Conservation (phyloP, 1,139 yeast genomes). For the Hemisphaericaspora xylofermentans region DNA sequence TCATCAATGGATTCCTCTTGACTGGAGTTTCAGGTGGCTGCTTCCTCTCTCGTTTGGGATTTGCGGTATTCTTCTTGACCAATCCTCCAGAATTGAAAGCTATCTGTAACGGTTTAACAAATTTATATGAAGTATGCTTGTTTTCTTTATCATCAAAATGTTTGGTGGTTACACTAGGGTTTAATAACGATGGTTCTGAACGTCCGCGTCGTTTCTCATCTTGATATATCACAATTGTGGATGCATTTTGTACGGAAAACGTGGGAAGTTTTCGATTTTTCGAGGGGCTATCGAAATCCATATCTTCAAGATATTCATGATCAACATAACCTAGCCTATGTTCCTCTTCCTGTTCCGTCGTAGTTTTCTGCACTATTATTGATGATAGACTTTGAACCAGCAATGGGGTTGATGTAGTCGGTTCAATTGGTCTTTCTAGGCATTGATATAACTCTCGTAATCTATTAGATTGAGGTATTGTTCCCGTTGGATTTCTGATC, state of each 20-base stretch:
- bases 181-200: not conserved
- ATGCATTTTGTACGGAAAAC: slow-evolving; percentile 12
- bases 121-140: slow-evolving; percentile 51
- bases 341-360: not conserved
- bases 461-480: slow-evolving; percentile 16
- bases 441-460: slow-evolving; percentile 13
- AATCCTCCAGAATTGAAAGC: slow-evolving; percentile 80
- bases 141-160: slow-evolving; percentile 37
- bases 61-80: slow-evolving; percentile 62
- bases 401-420: slow-evolving; percentile 17
- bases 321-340: slow-evolving; percentile 23
- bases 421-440: slow-evolving; percentile 12
- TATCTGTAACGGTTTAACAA: slow-evolving; percentile 81
- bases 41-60: slow-evolving; percentile 25
- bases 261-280: slow-evolving; percentile 32
- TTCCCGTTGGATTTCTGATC: slow-evolving; percentile 17
- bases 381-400: not conserved
- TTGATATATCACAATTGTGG: slow-evolving; percentile 19
- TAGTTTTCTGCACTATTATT: slow-evolving; percentile 2
- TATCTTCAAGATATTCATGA: slow-evolving; percentile 31
- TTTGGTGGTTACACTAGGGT: slow-evolving; percentile 1
- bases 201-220: slow-evolving; percentile 13
- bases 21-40: slow-evolving; percentile 81
- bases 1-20: slow-evolving; percentile 54
- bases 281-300: slow-evolving; percentile 35